phyloP scores from a whole-genome alignment of 2,329 filamentous ascomycete genomes.

The Exserohilum rostratum region DNA sequence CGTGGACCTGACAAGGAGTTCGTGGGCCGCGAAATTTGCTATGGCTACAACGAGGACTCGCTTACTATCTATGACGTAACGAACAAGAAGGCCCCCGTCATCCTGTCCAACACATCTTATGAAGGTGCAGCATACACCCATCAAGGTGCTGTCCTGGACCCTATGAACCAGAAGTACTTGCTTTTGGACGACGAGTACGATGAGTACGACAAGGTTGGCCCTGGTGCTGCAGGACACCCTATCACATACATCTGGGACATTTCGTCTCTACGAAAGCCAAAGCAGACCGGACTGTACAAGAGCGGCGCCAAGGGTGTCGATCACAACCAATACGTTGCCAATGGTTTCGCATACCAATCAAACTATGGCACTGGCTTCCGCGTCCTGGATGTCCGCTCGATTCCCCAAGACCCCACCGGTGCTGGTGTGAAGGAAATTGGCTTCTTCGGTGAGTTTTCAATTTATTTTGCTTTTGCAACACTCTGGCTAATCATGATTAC shows the following conservation, averaged over 20 bases:
- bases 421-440: conserved; percentile 51
- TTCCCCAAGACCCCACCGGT: conserved; percentile 50
- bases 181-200: conserved; percentile 51
- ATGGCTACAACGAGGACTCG: conserved; percentile 62
- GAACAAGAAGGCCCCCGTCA: conserved; percentile 53
- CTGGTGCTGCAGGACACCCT: conserved; percentile 41
- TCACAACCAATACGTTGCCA: conserved; percentile 56
- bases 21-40: conserved; percentile 60
- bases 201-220: conserved; percentile 47
- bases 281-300: conserved; percentile 53
- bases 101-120: conserved; percentile 62
- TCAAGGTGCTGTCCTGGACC: conserved; percentile 60
- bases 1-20: conserved; percentile 58
- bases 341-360: conserved; percentile 52
- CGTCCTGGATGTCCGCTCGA: conserved; percentile 51
- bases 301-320: conserved; percentile 50
- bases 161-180: conserved; percentile 42
- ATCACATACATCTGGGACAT: conserved; percentile 52
- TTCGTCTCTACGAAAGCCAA: conserved; percentile 39
- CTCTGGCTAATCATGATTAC: conserved; percentile 3
- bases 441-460: conserved; percentile 41
- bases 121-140: conserved; percentile 65
- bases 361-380: conserved; percentile 54
- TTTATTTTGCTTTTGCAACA: background rate
- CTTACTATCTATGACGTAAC: conserved; percentile 61